Base-by-base conservation (phyloP, 148 eudicot genomes). In the Heliamphora exappendiculata region DNA sequence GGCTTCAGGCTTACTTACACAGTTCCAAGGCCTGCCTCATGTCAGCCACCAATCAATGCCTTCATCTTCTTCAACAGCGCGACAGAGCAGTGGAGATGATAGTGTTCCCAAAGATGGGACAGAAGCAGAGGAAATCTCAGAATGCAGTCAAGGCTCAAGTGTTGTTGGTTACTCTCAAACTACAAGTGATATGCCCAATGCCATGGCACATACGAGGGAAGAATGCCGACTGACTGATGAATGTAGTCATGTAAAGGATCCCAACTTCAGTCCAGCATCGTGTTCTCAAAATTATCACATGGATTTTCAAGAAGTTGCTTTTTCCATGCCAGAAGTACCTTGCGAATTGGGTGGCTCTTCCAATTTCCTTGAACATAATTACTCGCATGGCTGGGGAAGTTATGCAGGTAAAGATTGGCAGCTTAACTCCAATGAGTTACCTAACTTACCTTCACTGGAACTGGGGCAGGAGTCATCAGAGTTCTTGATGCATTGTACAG, bases 1-100 rank as follows among this genome's bases (percentile, higher is more conserved):
- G 83, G 86, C 96, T 44, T 89, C 99, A 14, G 99, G 97, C 49
- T 84, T 93, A 79, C 93, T 95, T 72, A 88, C 89, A 62, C 93
- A 91, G 75, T 89, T 85, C 83, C 89, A 89, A 79, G 91, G 88
- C 65, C 80, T 78, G 60, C 93, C 91, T 75, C 81, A 78, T 82
- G 82, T 80, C 51, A 74, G 72, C 79, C 84, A 83, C 75, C 91
- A 86, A 67, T 72, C 91, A 9, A 41, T 78, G 50, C 82, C 86
- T 47, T 78, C 87, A 60, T 79, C 64, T 73, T 80, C 79, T 54
- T 63, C 84, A 68, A 82, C 75, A 62, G 73, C 76, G 34, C 84
- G 77, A 29, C 90, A 81, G 67, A 58, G 67, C 71, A 81, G 86
- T 51, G 86, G 71, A 60, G 84, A 87, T 73, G 84, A 78, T 11